phyloP scores from a whole-genome alignment of 768 basidiomycete genomes.

The Rhizopogon rudus region DNA sequence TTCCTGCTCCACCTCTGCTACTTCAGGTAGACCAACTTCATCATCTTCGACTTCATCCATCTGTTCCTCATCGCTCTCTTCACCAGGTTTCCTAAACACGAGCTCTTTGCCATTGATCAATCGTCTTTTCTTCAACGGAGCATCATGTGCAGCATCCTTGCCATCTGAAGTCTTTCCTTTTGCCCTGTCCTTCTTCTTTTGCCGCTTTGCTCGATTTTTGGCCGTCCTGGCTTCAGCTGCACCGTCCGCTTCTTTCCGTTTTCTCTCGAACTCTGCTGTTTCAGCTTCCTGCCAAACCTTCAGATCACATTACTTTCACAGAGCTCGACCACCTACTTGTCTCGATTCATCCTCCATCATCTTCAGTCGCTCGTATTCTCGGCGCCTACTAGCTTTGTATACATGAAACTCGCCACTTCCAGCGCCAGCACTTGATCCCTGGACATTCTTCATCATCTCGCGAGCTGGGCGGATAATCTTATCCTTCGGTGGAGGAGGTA shows the following conservation, averaged over 20 bases:
- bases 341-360: constrained; percentile 78
- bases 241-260: constrained; percentile 66
- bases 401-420: constrained; percentile 99
- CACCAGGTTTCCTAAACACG: constrained; percentile 48
- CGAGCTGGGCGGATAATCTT: constrained; percentile 76
- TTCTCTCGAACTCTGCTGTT: constrained; percentile 67
- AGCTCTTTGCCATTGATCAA: constrained; percentile 76
- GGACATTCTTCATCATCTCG: constrained; percentile 99
- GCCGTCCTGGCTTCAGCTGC: constrained; percentile 83
- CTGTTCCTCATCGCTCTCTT: constrained; percentile 38
- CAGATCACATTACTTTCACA: background rate
- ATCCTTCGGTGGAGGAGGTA: constrained; percentile 79
- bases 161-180: constrained; percentile 37
- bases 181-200: constrained; percentile 82
- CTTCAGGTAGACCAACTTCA: constrained; percentile 1
- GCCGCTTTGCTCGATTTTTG: constrained; percentile 91
- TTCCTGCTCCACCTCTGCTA: background rate
- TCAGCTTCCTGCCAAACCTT: constrained; percentile 55
- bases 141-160: constrained; percentile 23
- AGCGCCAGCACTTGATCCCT: constrained; percentile 95
- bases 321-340: constrained; percentile 46
- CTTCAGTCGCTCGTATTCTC: constrained; percentile 94
- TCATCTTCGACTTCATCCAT: constrained; percentile 5
- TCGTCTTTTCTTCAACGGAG: constrained; percentile 72
- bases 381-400: constrained; percentile 89